Conservation (phyloP, 1,139 yeast species). For the Candida sojae region DNA sequence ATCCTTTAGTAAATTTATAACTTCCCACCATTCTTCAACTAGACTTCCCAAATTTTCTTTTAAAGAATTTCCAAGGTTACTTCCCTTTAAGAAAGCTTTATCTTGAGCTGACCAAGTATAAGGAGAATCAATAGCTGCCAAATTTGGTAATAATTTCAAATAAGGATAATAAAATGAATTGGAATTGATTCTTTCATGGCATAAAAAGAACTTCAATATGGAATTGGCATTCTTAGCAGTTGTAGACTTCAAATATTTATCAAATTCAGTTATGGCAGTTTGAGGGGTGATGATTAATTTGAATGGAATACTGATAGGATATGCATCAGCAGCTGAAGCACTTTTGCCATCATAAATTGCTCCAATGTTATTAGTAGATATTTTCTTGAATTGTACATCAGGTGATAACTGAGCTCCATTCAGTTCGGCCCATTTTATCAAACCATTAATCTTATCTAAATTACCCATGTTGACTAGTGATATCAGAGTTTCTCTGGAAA, state of each 20-base stretch:
- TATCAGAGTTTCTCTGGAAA: not conserved
- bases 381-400: conserved; percentile 22
- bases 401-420: conserved; percentile 48
- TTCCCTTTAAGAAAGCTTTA: conserved; percentile 55
- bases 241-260: conserved; percentile 18
- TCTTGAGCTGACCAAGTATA: conserved; percentile 62
- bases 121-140: conserved; percentile 55
- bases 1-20: conserved; percentile 38
- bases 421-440: conserved; percentile 51
- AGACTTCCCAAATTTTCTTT: conserved; percentile 32
- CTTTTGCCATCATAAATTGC: conserved; percentile 26
- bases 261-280: conserved; percentile 45
- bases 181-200: conserved; percentile 29
- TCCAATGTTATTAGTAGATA: conserved; percentile 36
- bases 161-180: conserved; percentile 48
- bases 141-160: conserved; percentile 57
- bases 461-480: not conserved
- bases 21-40: conserved; percentile 56
- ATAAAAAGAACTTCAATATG: conserved; percentile 49
- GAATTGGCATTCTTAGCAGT: conserved; percentile 38
- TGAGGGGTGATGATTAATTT: conserved; percentile 40
- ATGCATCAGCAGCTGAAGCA: conserved; percentile 10
- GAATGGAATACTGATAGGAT: conserved; percentile 36
- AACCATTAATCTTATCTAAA: conserved; percentile 9
- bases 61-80: conserved; percentile 49